phyloP scores from a whole-genome alignment of 2,329 filamentous ascomycete genomes.

The Metarhizium humberi region DNA sequence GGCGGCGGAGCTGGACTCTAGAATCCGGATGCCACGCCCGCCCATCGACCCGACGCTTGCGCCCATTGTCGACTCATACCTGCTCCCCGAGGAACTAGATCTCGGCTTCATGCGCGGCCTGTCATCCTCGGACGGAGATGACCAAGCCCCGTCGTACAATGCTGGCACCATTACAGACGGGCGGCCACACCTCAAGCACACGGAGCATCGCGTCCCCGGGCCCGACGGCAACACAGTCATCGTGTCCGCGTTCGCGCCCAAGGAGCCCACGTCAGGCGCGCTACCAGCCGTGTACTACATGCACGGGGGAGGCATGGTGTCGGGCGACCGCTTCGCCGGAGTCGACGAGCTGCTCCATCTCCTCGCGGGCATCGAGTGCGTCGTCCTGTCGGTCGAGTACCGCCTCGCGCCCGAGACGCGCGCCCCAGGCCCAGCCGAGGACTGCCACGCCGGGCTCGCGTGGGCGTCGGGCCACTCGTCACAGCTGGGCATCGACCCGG shows the following conservation, averaged over 20 bases:
- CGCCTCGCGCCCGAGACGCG: conserved; percentile 15
- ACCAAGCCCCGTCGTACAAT: conserved; percentile 6
- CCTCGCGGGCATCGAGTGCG: conserved; percentile 9
- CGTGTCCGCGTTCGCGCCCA: conserved; percentile 11
- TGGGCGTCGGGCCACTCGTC: too few relatives aligned
- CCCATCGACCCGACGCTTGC: conserved; percentile 9
- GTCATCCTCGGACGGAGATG: not conserved
- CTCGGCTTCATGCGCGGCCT: conserved; percentile 10
- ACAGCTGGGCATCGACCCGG: conserved; percentile 1
- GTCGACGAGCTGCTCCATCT: conserved; percentile 8
- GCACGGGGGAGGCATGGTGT: conserved; percentile 12
- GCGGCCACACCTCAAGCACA: conserved; percentile 8
- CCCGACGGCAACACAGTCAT: conserved; percentile 5
- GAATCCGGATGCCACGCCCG: conserved; percentile 12
- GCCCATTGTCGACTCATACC: conserved; percentile 10
- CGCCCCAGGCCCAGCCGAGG: conserved; percentile 9
- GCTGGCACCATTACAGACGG: conserved; percentile 4
- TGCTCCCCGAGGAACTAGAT: conserved; percentile 11
- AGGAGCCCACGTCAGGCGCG: not conserved
- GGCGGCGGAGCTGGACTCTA: conserved; percentile 10
- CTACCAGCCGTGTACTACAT: conserved; percentile 11
- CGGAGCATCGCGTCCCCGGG: conserved; percentile 5
- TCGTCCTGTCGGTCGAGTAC: conserved; percentile 14
- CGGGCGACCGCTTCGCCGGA: conserved; percentile 10
- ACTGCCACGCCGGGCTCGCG: too few relatives aligned